Evolutionary conservation across 1,284 basidiomycete species (phyloP).

Genomic region (Cutaneotrichosporon mucoides): DNA sequence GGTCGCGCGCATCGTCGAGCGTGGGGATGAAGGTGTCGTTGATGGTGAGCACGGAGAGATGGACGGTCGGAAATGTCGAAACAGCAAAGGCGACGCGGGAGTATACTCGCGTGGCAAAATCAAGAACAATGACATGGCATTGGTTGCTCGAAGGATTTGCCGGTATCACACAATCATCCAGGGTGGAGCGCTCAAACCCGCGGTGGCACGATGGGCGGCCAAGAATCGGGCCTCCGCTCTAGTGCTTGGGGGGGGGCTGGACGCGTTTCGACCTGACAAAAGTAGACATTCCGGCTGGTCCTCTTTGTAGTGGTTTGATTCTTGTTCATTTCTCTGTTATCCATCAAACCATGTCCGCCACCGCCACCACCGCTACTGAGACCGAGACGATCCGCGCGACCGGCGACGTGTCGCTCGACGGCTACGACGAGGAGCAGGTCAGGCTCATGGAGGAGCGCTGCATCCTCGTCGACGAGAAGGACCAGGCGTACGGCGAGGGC

Average conservation of each 20-base stretch:
- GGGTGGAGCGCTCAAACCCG: not conserved
- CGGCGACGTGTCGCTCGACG: conserved; percentile 30
- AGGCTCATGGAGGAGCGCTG: conserved; percentile 96
- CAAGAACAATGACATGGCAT: not conserved
- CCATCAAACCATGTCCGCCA: not conserved
- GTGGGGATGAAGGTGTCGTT: not conserved
- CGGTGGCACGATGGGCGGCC: not conserved
- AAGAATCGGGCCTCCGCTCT: not conserved
- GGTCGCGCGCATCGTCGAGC: not conserved
- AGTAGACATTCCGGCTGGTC: not conserved
- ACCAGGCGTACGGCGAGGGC: conserved; percentile 80
- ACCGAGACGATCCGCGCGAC: not conserved
- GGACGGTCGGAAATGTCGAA: not conserved
- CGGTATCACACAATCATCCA: not conserved
- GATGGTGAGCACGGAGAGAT: not conserved
- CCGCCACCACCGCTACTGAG: not conserved
- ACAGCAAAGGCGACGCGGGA: not conserved
- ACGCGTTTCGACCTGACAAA: conserved; percentile 1
- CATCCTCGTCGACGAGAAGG: conserved; percentile 89
- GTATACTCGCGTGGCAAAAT: not conserved
- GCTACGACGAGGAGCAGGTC: conserved; percentile 52
- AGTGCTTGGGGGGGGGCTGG: not conserved
- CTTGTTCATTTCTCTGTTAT: too few relatives aligned
- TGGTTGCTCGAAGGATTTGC: not conserved
- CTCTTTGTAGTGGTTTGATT: not conserved